Conservation (phyloP, 2,329 filamentous ascomycete species). For the Mollisia scopiformis region DNA sequence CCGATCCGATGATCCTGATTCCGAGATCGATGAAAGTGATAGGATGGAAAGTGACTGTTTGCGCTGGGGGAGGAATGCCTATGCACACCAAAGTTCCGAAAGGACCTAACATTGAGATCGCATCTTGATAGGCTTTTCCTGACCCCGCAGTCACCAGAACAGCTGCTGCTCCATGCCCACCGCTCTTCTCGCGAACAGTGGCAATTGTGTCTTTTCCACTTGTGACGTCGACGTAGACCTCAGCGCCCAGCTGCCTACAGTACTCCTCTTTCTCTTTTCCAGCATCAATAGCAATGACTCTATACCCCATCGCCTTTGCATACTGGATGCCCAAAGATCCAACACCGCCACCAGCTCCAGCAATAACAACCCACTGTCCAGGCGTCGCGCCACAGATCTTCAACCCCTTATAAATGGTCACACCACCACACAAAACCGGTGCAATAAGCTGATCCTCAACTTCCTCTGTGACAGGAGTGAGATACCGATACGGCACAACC, state of each 20-base stretch:
- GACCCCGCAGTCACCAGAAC: slow-evolving; percentile 55
- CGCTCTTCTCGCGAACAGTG: slow-evolving; percentile 17
- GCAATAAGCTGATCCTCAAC: slow-evolving; percentile 52
- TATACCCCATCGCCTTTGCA: slow-evolving; percentile 26
- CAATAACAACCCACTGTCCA: slow-evolving; percentile 29
- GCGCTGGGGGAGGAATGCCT: slow-evolving; percentile 29
- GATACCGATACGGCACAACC: slow-evolving; percentile 57
- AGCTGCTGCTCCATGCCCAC: slow-evolving; percentile 53
- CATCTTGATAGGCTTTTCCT: slow-evolving; percentile 49
- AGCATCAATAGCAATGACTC: slow-evolving; percentile 32
- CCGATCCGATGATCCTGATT: slow-evolving; percentile 39
- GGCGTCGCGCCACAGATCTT: slow-evolving; percentile 46
- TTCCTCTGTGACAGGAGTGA: slow-evolving; percentile 54
- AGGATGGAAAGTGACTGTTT: slow-evolving; percentile 38
- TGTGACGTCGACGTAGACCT: slow-evolving; percentile 27
- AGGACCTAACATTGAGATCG: slow-evolving; percentile 14
- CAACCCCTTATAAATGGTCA: slow-evolving; percentile 73
- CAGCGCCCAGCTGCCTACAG: slow-evolving; percentile 26
- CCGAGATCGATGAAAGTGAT: slow-evolving; percentile 40
- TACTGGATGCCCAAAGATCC: slow-evolving; percentile 28
- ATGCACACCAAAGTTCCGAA: slow-evolving; percentile 21
- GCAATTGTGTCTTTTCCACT: slow-evolving; percentile 36
- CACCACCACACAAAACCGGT: slow-evolving; percentile 75
- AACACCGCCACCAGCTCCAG: slow-evolving; percentile 31
- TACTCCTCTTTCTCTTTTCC: slow-evolving; percentile 23